Evolutionary conservation across 371 early-diverging fungal species (phyloP), one percentile per base, ranked within the genome.

Genomic region (Apophysomyces sp.): DNA sequence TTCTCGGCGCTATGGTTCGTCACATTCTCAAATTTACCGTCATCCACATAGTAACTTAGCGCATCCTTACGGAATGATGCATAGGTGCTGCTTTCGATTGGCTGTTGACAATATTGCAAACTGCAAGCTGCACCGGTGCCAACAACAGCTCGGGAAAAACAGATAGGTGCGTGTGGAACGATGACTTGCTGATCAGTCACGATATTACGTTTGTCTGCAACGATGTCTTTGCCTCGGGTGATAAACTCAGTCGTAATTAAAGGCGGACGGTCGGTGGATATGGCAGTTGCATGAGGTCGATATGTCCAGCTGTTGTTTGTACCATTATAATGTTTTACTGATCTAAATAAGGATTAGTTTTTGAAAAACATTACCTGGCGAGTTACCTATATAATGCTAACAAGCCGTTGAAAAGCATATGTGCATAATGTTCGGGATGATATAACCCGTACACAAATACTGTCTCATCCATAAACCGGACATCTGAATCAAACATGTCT

Each of bases 401-500:
- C 60, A 85, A 62, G 0, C 83, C 82, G 55, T 85, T 85, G 27
- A 68, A 85, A 1, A 85, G 58, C 65, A 68, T 73, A 39, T 85
- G 83, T 0, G 82, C 76, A 41, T 78, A 83, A 36, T 83, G 83
- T 12, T 57, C 71, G 0, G 85, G 80, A 12, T 71, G 66, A 51
- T 77, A 83, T 0, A 82, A 61, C 2, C 75, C 77, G 58, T 85
- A 80, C 3, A 80, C 81, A 69, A 78, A 81, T 1, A 84, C 3
- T 0, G 78, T 78, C 16, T 81, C 81, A 52, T 79, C 65, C 9
- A 77, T 52, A 57, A 56, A 69, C 5, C 65, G 61, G 0, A 68
- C 69, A 18, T n/a, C n/a, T n/a, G 57, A 52, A 1, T 57, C 52
- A 1, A 24, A n/a, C 40, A 57, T 49, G 1, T 63, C 36, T 41